Conservation (phyloP, 1,284 basidiomycete genomes). For the Amylostereum chailletii region DNA sequence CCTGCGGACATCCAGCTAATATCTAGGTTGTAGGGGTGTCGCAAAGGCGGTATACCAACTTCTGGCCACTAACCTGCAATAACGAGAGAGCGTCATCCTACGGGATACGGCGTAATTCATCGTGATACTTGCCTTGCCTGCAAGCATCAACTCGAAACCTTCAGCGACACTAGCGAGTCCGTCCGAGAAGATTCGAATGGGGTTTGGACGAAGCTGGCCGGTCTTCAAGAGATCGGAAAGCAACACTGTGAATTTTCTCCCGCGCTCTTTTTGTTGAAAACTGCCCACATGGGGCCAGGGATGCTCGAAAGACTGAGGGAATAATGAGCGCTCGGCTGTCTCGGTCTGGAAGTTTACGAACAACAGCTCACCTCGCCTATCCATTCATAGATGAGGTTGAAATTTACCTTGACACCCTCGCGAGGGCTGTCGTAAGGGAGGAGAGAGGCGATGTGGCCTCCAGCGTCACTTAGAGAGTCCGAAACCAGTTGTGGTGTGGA, state of each 20-base stretch:
- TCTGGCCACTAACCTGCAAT: constrained; percentile 7
- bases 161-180: constrained; percentile 21
- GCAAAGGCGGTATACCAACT: constrained; percentile 7
- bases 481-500: not conserved
- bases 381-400: constrained; percentile 19
- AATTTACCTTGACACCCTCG: constrained; percentile 16
- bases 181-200: constrained; percentile 21
- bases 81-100: not conserved
- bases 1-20: too few relatives aligned
- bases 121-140: constrained; percentile 4
- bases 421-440: constrained; percentile 15
- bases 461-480: not conserved
- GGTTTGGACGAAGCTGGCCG: constrained; percentile 17
- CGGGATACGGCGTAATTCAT: not conserved
- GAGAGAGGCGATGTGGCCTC: constrained; percentile 3
- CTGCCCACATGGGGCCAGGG: too few relatives aligned
- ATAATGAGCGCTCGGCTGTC: too few relatives aligned
- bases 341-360: too few relatives aligned
- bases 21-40: constrained; percentile 1
- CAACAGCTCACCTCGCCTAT: constrained; percentile 17
- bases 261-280: constrained; percentile 15
- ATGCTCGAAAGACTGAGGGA: too few relatives aligned
- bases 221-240: constrained; percentile 18
- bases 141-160: constrained; percentile 16
- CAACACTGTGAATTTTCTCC: constrained; percentile 17